Evolutionary conservation across 192 early-diverging fungal genomes (phyloP).

Genomic region (Coemansia sp.): DNA sequence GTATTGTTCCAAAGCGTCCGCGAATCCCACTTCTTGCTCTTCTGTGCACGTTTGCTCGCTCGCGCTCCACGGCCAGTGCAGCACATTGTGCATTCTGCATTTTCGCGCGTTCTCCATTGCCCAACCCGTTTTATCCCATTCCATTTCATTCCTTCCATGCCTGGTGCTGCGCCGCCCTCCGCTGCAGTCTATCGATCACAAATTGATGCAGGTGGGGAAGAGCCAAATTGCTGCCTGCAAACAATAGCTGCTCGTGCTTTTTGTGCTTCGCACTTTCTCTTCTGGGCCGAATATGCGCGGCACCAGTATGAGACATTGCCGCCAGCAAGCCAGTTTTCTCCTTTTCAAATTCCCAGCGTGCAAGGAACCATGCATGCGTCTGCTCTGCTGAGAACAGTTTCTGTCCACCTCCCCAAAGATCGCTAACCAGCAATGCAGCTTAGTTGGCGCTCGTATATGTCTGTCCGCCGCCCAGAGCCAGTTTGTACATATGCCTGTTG

Average conservation of each 20-base stretch:
- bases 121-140: no score
- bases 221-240: not conserved
- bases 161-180: not conserved
- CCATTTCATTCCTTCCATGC: not conserved
- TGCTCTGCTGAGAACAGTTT: no score
- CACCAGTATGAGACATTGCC: not conserved
- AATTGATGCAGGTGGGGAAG: conserved; percentile 5
- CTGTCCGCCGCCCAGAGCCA: not conserved
- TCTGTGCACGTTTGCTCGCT: not conserved
- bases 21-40: not conserved
- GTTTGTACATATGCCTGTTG: not conserved
- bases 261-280: not conserved
- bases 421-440: not conserved
- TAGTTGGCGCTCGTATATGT: not conserved
- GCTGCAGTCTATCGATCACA: conserved; percentile 7
- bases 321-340: not conserved
- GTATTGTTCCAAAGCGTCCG: not conserved
- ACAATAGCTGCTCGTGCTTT: not conserved
- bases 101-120: not conserved
- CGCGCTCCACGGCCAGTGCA: not conserved
- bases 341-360: not conserved
- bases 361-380: not conserved
- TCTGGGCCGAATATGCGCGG: not conserved
- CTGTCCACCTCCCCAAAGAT: no score
- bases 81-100: not conserved